Base-by-base conservation (phyloP, 805 yeast genomes). In the Saccharomycopsis fodiens region DNA sequence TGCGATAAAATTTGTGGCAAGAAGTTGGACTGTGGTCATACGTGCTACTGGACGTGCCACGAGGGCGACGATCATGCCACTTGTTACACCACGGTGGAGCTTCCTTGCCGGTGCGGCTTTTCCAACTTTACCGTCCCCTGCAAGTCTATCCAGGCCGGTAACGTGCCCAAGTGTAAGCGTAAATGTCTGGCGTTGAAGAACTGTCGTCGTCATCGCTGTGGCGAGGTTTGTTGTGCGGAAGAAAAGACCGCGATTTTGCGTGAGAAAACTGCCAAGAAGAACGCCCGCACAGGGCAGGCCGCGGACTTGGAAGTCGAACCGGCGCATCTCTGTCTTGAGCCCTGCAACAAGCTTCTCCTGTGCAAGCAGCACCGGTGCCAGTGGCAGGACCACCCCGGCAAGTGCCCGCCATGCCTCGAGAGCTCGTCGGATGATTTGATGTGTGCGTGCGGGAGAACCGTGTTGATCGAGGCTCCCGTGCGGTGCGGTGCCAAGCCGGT, bases 141-240 rank as follows among this genome's bases (percentile, higher is more conserved):
- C 58, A 63, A 61, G 40, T 74, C 82, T 48, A 51, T 70, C n/a
- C 73, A 66, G 42, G 55, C 63, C 2, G 82, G 80, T 0, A 60
- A 64, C 30, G 53, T 50, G 7, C 87, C 96, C 15, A 65, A 61
- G 27, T 88, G 97, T 64, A 63, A 61, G 3, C 77, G 79, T 41
- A 81, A 80, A 57, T 89, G 96, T 61, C 74, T 78, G 38, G 84
- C 87, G 0, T 62, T 79, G 41, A 70, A 84, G 61, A 83, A 79
- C 50, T 88, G 97, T 60, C 76, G 91, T 50, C 76, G 86, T 49
- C 97, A 88, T 63, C 70, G 79, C 50, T 93, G 95, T 61, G 61
- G 69, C 15, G 70, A 67, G 10, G 62, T 67, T 13, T 88, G 97
- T 60, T 88, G 97, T 60, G 65, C 72, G 10, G 79, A 67, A 50